Evolutionary conservation across 2,329 filamentous ascomycete genomes (phyloP), one percentile per base, ranked within the genome.

Genomic region (Aspergillus sp.): DNA sequence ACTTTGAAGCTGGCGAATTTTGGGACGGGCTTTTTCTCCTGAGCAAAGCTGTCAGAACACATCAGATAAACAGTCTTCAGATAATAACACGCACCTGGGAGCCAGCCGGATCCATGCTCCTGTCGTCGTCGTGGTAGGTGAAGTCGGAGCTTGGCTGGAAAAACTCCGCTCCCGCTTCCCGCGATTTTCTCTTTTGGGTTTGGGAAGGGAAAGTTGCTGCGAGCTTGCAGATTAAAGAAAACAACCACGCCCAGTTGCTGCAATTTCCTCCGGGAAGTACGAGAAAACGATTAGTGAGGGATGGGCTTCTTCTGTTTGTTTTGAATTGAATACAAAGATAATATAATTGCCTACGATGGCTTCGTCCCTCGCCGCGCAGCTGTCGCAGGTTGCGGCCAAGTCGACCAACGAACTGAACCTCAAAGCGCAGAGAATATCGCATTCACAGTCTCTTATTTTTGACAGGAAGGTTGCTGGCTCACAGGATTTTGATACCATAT

Each of bases 381-480:
- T 99, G 74, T 88, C 90, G 75, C 83, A 88, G 65, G 90, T 98
- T 64, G 88, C 90, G 58, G 83, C 86, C 56, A 87, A 86, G 62
- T 94, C 88, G 59, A 94, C 90, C 58, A 85, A 90, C 64, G 85
- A 91, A 57, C 80, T 97, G 61, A 88, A 97, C 65, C 78, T 95
- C 58, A 95, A 94, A 71, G 88, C 90, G 60, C 89, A 96, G 72
- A 91, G 89, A 69, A 81, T 86, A 51, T 82, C 88, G 52, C 93
- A 98, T 71, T 88, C 88, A 54, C 91, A 96, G 69, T 98, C 93
- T 45, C 74, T 99, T 51, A 87, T 99, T 49, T 98, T 94, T 73
- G 90, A 95, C 58, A 79, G 86, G 50, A 81, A 83, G 62, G 77
- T 91, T 57, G 93, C 93, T 43, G 84, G 86, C 4, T 83, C 82